Base-by-base conservation (phyloP, 139 green algal species). In the Zygnema cylindricum region DNA sequence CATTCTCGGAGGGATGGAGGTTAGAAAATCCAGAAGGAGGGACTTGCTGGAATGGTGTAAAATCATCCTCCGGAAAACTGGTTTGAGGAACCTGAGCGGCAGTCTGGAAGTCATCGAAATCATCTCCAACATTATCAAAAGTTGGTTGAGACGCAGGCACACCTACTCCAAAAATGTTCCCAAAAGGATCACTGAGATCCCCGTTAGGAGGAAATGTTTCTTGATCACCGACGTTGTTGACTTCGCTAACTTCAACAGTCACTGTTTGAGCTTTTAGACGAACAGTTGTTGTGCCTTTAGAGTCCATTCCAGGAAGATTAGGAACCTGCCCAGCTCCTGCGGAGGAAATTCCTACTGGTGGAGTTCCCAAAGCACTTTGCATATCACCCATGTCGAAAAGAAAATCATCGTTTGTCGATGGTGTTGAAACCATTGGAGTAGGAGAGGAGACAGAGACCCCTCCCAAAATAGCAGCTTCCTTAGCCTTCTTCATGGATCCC, bases 71-170 rank as follows among this genome's bases (percentile, higher is more conserved):
- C 3, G 7, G 36, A 16, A 40, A 25, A 16, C 49, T 63, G 7
- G 71, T 3, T 11, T 54, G 36, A 43, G 71, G 71, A 41, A 43
- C 21, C 11, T 7, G 71, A 23, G 3, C 71, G 11, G 7, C 71
- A 41, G 71, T 40, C 71, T 79, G 71, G 16, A 79, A 79, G 16
- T 43, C 71, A 43, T 79, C 71, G 21, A 79, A 79, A 54, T 3
- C 71, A 54, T 43, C 71, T 41, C 71, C 71, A 23, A 16, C 16
- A 16, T 79, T 16, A 3, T 16, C 71, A 16, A 16, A 25, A 25
- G 49, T 7, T 63, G 49, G 49, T 63, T 63, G 49, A 63, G 49
- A 7, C 16, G 49, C 49, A 16, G 49, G 49, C 16, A 16, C 49
- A 7, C 49, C 49, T 16, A 63, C 16, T 25, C 16, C 16, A 63